Evolutionary conservation across 2,329 filamentous ascomycete genomes (phyloP).

Genomic region (Aspergillus clavatus): DNA sequence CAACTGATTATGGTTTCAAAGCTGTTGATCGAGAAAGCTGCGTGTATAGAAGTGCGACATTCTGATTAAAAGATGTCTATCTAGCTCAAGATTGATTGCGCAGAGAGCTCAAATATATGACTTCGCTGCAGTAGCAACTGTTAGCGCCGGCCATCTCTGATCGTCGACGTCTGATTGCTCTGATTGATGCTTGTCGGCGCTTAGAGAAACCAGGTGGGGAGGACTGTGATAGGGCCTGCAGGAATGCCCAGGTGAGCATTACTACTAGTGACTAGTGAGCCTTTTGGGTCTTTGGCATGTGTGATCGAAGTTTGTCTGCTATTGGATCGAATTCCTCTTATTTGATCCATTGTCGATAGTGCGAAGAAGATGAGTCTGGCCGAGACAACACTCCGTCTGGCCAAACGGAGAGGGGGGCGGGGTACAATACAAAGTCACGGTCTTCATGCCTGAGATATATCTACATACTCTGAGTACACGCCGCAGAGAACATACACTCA

Average conservation of each 20-base stretch:
- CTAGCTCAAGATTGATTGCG: not conserved
- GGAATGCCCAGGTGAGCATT: slow-evolving; percentile 1
- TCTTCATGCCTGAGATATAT: too few relatives aligned
- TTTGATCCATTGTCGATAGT: not conserved
- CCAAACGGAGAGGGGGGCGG: not conserved
- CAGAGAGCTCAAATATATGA: not conserved
- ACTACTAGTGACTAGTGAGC: not conserved
- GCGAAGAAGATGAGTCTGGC: not conserved
- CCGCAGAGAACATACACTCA: too few relatives aligned
- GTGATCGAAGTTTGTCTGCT: not conserved
- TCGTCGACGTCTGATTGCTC: slow-evolving; percentile 5
- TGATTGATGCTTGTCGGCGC: slow-evolving; percentile 2
- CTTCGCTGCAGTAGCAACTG: not conserved
- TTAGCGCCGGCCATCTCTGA: slow-evolving; percentile 4
- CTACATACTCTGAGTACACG: too few relatives aligned
- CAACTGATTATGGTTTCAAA: too few relatives aligned
- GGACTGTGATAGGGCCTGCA: slow-evolving; percentile 10
- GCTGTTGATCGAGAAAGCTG: not conserved
- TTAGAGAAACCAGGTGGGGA: slow-evolving; percentile 2
- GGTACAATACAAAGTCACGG: too few relatives aligned
- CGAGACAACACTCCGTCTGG: not conserved
- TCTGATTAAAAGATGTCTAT: too few relatives aligned
- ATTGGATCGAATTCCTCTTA: not conserved
- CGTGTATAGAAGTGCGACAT: too few relatives aligned
- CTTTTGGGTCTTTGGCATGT: not conserved